Base-by-base conservation (phyloP, 148 eudicot species). In the Amaranthus cruentus region DNA sequence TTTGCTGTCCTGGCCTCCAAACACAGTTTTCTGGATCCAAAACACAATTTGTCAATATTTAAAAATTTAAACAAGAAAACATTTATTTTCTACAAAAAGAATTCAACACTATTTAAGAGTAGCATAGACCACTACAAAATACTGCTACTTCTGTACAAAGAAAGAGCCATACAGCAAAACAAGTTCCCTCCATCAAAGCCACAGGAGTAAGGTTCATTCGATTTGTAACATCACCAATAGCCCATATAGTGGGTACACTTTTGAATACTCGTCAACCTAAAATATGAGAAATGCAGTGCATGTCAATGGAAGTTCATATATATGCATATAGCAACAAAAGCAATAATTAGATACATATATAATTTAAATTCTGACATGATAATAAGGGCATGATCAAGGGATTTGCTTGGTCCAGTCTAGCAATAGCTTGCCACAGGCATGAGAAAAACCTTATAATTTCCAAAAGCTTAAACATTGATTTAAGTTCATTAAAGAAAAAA, bases 191-290 rank as follows among this genome's bases (percentile, higher is more conserved):
- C 97, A 91, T 90, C 66, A 95, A 86, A 62, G 99, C 99, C 74
- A 95, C 96, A 42, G 99, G 99, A 73, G 99, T 95, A 82, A 95
- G 95, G 85, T 91, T 95, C 90, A 95, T 85, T 72, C 99, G 85
- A 76, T 95, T 86, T 68, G 99, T 95, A 71, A 85, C 97, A 80
- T 95, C 99, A 65, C 99, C 99, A 66, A 95, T 78, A 42, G 99
- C 99, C 96, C 94, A 95, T 77, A 95, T 91, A 83, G 91, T 95
- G 46, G 99, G 96, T 67, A 95, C 66, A 70, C 70, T 91, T 69
- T 85, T 38, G 99, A 95, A 78, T 79, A 88, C 69, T 88, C 97
- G 52, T 95, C 88, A 70, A 95, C 99, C 99, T 95, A 84, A 51
- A 82, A 70, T 60, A 75, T 62, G 63, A 74, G 3, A 67, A 28